Percentiles rank a stretch among this genome's conserved stretches.
Conservation (phyloP, 1,284 basidiomycete genomes). For the Sporisorium reilianum region DNA sequence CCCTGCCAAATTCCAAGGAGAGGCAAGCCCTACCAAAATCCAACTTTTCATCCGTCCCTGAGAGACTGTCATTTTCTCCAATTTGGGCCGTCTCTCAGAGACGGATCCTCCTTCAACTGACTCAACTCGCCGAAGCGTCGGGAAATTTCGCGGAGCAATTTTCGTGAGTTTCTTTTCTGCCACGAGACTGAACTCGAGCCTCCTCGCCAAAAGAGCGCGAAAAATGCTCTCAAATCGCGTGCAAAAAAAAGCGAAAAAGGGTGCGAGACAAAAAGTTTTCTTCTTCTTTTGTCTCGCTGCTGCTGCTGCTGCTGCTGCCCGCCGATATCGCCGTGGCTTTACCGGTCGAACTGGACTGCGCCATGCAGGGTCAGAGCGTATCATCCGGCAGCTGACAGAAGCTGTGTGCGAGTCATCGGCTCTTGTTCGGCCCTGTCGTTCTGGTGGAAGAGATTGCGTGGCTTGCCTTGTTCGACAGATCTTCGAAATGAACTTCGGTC, state of each 20-base stretch:
- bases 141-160: slow-evolving; percentile 13
- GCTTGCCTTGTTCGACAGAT: slow-evolving; percentile 14
- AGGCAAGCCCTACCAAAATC: too few relatives aligned
- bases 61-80: background rate
- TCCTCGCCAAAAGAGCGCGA: slow-evolving; percentile 2
- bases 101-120: too few relatives aligned
- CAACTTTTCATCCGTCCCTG: too few relatives aligned
- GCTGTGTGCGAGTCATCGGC: slow-evolving; percentile 7
- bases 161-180: background rate
- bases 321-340: background rate
- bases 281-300: background rate
- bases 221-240: background rate
- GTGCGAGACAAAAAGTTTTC: background rate
- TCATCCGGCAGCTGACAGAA: background rate
- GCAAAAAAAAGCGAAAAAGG: background rate
- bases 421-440: background rate
- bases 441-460: background rate
- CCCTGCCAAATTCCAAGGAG: too few relatives aligned
- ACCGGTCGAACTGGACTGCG: background rate
- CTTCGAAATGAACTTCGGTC: slow-evolving; percentile 6
- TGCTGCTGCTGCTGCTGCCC: too few relatives aligned
- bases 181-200: too few relatives aligned
- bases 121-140: background rate
- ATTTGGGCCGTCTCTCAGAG: too few relatives aligned
- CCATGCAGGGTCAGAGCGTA: slow-evolving; percentile 1